Evolutionary conservation across 192 early-diverging fungal species (phyloP).

Genomic region (Backusella tarrabulga): DNA sequence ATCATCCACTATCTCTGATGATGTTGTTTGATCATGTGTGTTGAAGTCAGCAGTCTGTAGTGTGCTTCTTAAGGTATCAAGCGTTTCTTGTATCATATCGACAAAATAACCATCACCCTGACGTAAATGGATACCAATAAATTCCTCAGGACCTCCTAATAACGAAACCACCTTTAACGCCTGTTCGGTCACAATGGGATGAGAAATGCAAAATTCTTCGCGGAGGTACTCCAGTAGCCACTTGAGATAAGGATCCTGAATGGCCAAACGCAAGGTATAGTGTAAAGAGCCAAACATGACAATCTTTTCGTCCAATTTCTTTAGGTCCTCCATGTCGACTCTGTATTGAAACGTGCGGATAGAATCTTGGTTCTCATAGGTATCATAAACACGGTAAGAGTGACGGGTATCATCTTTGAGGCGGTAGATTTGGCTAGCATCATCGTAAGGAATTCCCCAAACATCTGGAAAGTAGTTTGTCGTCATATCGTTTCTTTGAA

Average conservation of each 20-base stretch:
- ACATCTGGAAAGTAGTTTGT: slow-evolving; percentile 40
- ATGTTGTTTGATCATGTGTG: background rate
- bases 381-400: slow-evolving; percentile 46
- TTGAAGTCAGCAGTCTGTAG: background rate
- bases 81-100: slow-evolving; percentile 20
- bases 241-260: slow-evolving; percentile 32
- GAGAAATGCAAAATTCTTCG: slow-evolving; percentile 17
- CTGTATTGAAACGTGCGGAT: slow-evolving; percentile 24
- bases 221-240: slow-evolving; percentile 21
- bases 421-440: slow-evolving; percentile 30
- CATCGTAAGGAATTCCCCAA: slow-evolving; percentile 25
- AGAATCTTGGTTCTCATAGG: slow-evolving; percentile 23
- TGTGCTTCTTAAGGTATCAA: slow-evolving; percentile 11
- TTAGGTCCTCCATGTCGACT: slow-evolving; percentile 37
- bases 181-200: slow-evolving; percentile 37
- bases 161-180: slow-evolving; percentile 35
- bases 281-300: slow-evolving; percentile 49
- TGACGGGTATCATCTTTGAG: slow-evolving; percentile 41
- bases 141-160: slow-evolving; percentile 37
- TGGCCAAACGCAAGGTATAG: slow-evolving; percentile 40
- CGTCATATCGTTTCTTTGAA: slow-evolving; percentile 24
- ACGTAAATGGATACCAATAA: slow-evolving; percentile 33
- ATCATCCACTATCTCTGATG: background rate
- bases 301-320: slow-evolving; percentile 37
- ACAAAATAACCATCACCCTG: slow-evolving; percentile 28